These are phyloP conservation scores for Suillus weaverae DNA, from an alignment of 768 basidiomycete genomes.

Conservation along the genomic window DNA sequence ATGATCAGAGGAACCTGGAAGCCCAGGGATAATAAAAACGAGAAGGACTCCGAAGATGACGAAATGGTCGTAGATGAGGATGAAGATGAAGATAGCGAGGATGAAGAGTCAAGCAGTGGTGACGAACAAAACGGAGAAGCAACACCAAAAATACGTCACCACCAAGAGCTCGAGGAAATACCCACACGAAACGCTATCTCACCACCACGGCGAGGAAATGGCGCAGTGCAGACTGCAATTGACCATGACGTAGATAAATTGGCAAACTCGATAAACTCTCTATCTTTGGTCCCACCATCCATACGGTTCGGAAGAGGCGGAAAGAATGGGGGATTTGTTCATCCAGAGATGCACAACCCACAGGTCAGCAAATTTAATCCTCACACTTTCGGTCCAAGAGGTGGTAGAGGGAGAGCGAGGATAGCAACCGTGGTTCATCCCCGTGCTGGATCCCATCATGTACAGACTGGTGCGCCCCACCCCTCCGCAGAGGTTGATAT, in stretches of 20 bases:
- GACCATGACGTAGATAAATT: conserved; percentile 46
- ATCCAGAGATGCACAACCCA: conserved; percentile 33
- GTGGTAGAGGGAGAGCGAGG: conserved; percentile 32
- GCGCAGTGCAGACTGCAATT: conserved; percentile 14
- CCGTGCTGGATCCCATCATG: conserved; percentile 13
- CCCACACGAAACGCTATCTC: conserved; percentile 22
- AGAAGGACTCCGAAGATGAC: conserved; percentile 16
- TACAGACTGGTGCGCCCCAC: conserved; percentile 6
- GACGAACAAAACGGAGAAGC: conserved; percentile 20
- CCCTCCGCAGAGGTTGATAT: conserved; percentile 5
- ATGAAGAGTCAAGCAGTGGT: conserved; percentile 4
- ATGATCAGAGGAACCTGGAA: conserved; percentile 77
- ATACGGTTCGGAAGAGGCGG: conserved; percentile 77
- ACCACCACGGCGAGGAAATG: conserved; percentile 22
- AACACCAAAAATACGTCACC: conserved; percentile 28
- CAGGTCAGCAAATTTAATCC: conserved; percentile 26
- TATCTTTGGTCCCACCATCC: conserved; percentile 64
- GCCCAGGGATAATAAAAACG: conserved; percentile 33
- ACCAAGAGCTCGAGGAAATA: conserved; percentile 15
- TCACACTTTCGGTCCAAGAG: conserved; percentile 24
- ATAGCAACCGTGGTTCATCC: conserved; percentile 24
- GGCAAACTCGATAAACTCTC: conserved; percentile 44
- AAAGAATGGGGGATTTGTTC: conserved; percentile 50
- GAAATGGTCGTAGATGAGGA: conserved; percentile 25
- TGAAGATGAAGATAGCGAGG: conserved; percentile 22